A percentile compares a stretch with the other conserved stretches of the same genome.
phyloP scores from a whole-genome alignment of 768 basidiomycete species.

The Cyclocybe cylindracea region DNA sequence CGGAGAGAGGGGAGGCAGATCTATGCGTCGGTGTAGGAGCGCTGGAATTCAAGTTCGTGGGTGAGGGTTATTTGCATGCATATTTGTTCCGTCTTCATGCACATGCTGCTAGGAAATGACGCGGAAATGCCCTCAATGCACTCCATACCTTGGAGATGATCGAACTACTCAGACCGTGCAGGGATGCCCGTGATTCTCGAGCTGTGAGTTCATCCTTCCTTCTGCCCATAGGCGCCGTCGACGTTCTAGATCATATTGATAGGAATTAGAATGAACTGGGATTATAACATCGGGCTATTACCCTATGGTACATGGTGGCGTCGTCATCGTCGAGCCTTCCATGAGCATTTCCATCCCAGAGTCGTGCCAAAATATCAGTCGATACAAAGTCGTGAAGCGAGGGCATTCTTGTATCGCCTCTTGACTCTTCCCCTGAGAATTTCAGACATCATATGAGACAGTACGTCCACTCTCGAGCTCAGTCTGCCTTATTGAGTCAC shows the following conservation, averaged over 20 bases:
- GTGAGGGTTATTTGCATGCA: too few species aligned
- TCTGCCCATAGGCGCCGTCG: neutral
- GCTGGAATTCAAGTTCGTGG: too few species aligned
- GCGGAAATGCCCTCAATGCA: too few species aligned
- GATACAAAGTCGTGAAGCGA: slow-evolving; percentile 43
- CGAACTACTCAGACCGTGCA: slow-evolving; percentile 54
- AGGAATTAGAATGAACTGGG: slow-evolving; percentile 20
- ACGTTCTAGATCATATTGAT: neutral
- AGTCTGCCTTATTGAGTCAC: too few species aligned
- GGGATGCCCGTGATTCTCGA: slow-evolving; percentile 50
- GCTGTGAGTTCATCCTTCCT: slow-evolving; percentile 31
- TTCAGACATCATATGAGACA: slow-evolving; percentile 47
- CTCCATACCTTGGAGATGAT: slow-evolving; percentile 32
- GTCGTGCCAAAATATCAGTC: slow-evolving; percentile 42
- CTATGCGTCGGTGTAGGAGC: too few species aligned
- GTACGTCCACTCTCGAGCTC: too few species aligned
- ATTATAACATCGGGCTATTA: slow-evolving; percentile 49
- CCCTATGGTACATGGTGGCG: slow-evolving; percentile 42
- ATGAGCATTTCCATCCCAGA: slow-evolving; percentile 48
- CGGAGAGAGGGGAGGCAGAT: too few species aligned
- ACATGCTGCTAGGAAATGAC: too few species aligned
- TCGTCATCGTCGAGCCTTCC: slow-evolving; percentile 49
- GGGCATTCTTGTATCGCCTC: slow-evolving; percentile 38
- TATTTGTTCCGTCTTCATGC: too few species aligned
- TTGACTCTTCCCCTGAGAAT: slow-evolving; percentile 35